Evolutionary conservation across 2,329 filamentous ascomycete genomes (phyloP), one percentile per base, ranked within the genome.

Genomic region (Diaporthe nobilis): DNA sequence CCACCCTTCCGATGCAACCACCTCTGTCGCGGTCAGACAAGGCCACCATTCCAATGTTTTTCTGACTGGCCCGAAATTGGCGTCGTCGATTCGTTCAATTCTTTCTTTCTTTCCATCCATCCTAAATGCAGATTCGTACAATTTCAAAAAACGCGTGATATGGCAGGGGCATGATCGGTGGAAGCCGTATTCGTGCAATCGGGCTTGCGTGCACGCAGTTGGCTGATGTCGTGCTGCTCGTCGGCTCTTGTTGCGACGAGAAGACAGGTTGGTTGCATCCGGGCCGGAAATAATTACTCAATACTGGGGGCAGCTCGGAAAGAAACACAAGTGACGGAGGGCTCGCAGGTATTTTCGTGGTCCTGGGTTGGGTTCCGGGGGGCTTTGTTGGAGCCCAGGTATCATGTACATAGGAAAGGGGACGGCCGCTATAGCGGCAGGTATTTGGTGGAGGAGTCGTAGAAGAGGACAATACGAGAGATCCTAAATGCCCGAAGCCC

Each of bases 391-490:
- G 31, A 28, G 70, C 61, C 76, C 76, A 73, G 76, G 76, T 77
- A 77, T 77, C 73, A 77, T 75, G 70, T 75, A 77, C 73, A 77
- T 53, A 72, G 31, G 60, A 73, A 77, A 73, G 9, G 58, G 28
- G 47, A 34, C 34, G 20, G 39, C 63, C 51, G 20, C 53, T 20
- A 22, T 3, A 28, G 55, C 49, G 60, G 34, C 20, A 71, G 31
- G 12, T 42, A n/a, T 31, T 28, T 20, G 55, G 72, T 55, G 39
- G 44, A 20, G 34, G 25, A 5, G 34, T 58, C 61, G 70, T 75
- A 68, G 49, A 53, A 55, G n/a, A 61, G 61, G 44, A 42, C 58
- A 44, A 65, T 60, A 53, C 37, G 39, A 70, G 22, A 31, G 47
- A 51, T 37, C 17, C 28, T 57, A 31, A 13, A 39, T 17, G 31